Percentiles rank a stretch among this genome's conserved stretches.
Evolutionary conservation across 2,329 filamentous ascomycete species (phyloP).

Genomic region (Cladosporium sp.): DNA sequence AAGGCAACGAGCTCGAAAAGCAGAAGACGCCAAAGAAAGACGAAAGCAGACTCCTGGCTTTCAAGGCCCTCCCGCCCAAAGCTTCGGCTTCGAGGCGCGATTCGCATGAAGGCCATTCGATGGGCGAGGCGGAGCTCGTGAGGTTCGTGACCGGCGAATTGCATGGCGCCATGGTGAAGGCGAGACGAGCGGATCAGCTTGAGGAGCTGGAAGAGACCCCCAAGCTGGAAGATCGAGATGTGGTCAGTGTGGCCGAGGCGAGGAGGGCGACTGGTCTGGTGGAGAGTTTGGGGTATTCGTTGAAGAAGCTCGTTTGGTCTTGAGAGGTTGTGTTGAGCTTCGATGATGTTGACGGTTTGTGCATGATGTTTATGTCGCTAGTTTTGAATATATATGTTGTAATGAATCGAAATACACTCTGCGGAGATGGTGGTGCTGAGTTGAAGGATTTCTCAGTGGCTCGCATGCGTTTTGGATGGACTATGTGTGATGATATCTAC

Average conservation of each 20-base stretch:
- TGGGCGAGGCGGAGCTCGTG: constrained; percentile 52
- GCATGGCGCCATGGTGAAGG: constrained; percentile 51
- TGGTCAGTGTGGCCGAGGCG: constrained; percentile 81
- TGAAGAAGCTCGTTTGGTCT: constrained; percentile 92
- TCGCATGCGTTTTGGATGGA: too few relatives aligned
- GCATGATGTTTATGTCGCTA: too few relatives aligned
- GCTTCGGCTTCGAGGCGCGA: constrained; percentile 34
- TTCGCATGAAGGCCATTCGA: not conserved
- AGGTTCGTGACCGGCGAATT: constrained; percentile 71
- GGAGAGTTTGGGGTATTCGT: constrained; percentile 80
- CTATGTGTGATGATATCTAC: too few relatives aligned
- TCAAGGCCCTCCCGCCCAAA: constrained; percentile 52
- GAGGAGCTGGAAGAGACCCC: constrained; percentile 17
- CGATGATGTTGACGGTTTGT: too few relatives aligned
- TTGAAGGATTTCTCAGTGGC: too few relatives aligned
- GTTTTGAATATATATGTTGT: too few relatives aligned
- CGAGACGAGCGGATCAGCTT: constrained; percentile 20
- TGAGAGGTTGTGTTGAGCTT: constrained; percentile 30
- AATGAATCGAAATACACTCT: too few relatives aligned
- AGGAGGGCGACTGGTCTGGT: constrained; percentile 81
- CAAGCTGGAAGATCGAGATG: constrained; percentile 58
- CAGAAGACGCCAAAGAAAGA: constrained; percentile 20
- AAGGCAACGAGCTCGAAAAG: constrained; percentile 23
- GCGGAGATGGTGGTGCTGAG: too few relatives aligned
- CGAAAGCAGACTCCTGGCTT: constrained; percentile 43